Base-by-base conservation (phyloP, 83 land plant genomes). In the Isoetes engelmannii region DNA sequence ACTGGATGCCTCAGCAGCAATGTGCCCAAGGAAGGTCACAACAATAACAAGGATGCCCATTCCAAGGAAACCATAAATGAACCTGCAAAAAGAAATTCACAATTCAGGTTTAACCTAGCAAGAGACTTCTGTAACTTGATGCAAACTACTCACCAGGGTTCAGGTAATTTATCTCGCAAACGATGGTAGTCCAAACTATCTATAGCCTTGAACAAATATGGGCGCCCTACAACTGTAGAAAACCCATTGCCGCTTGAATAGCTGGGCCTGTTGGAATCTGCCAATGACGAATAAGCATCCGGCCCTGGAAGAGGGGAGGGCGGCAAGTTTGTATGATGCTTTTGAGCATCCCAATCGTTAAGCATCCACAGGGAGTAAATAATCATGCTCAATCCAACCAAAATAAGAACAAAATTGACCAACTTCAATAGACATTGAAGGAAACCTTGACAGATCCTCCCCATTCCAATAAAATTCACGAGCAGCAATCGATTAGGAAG, bases 311-410 rank as follows among this genome's bases (percentile, higher is more conserved):
- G 71, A 37, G 69, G 15, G 47, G 68, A n/a, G 12, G 69, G 44
- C 46, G 75, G 45, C 45, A n/a, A 45, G 17, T 12, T 9, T 21
- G 72, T 42, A 50, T 69, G 19, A 5, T 44, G 47, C 6, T 48
- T 8, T 7, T 41, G 62, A 54, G 62, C 47, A 21, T 75, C 53
- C 75, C 84, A 95, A 50, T 82, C 83, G 3, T 92, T 93, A 13
- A 91, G 68, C 81, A 95, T 79, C 81, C 96, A 91, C 7, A 88
- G 80, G 13, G 96, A 90, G 72, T 95, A 95, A 0, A 92, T 87
- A 43, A 91, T 72, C 87, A 95, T 92, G 17, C 84, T 87, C 48
- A 89, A 61, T 7, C 97, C 97, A 37, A 80, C 75, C 28, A 95
- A 69, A 10, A 80, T 82, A 51, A 95, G 56, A 54, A 88, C 65